Evolutionary conservation across 257 asterid species (phyloP), one percentile per base, ranked within the genome.

Genomic region (Nicotiana benthamiana): DNA sequence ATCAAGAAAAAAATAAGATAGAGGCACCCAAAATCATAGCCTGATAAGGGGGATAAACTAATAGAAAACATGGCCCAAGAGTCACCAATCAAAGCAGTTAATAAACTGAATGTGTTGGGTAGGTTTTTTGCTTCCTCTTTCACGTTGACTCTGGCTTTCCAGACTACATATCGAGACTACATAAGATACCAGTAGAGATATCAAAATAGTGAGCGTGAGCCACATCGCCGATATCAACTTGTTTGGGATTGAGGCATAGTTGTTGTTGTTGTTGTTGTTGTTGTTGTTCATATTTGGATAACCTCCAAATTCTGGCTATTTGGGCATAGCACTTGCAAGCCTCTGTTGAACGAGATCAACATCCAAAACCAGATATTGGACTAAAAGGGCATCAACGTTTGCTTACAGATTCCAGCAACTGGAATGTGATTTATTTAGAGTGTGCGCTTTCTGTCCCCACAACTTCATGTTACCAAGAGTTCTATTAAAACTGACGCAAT

Each of bases 311-410:
- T 28, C 22, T 1, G 59, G 13, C 59, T 70, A 70, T 43, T 70
- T 22, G 59, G 46, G 36, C 59, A 43, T 70, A 43, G 59, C 34
- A n/a, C 75, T 66, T 34, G 53, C 53, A n/a, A 66, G 53, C 75
- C 75, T 68, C 77, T 43, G 46, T 70, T 70, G 32, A 70, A 70
- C 24, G 13, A 70, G 77, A 70, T 70, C 77, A 43, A 70, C 77
- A 43, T 70, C 77, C 59, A 43, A 68, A 70, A 70, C 59, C 59
- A 20, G 77, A 70, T 40, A 70, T 6, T 70, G 34, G 59, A 70
- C 59, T 70, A 27, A 40, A 67, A 43, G 20, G 20, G 46, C 57
- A 43, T 43, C 46, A 26, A 70, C 15, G 43, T 70, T 18, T 70
- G 77, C 34, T 40, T n/a, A 16, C 46, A 70, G 34, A 68, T 68